phyloP scores from a whole-genome alignment of 2,329 filamentous ascomycete species.

The Grosmannia penicillata region DNA sequence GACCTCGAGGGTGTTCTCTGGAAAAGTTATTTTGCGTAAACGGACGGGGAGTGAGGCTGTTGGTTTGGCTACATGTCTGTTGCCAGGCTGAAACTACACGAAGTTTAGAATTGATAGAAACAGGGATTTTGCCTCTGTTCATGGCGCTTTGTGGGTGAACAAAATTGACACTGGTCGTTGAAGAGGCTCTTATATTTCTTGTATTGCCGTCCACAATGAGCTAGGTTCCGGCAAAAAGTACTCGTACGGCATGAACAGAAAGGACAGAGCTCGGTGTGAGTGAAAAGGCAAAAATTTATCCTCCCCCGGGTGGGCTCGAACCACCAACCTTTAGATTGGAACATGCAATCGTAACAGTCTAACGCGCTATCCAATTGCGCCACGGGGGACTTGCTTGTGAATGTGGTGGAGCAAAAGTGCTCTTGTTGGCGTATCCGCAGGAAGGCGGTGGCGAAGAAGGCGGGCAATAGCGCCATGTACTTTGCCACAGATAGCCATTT shows the following conservation, averaged over 20 bases:
- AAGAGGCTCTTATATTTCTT: background rate
- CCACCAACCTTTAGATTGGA: conserved; percentile 1
- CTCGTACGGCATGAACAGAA: no score
- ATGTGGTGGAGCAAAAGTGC: background rate
- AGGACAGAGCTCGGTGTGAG: no score
- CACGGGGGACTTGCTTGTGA: background rate
- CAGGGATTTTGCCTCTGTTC: no score
- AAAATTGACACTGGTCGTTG: background rate
- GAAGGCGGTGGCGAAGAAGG: no score
- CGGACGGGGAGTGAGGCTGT: background rate
- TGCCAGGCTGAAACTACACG: no score
- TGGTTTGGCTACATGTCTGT: no score
- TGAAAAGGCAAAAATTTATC: background rate
- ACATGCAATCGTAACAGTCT: background rate
- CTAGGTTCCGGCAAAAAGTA: no score
- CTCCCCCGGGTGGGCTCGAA: conserved; percentile 1
- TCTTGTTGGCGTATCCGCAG: background rate
- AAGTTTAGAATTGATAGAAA: no score
- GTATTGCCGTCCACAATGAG: no score
- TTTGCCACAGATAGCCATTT: no score
- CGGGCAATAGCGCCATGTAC: no score
- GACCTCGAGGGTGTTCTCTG: conserved; percentile 91
- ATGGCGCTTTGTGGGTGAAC: conserved; percentile 11
- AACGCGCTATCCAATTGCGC: conserved; percentile 2
- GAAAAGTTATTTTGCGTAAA: conserved; percentile 95